These are phyloP conservation scores for Lipomyces orientalis DNA, from an alignment of 805 yeast species.

Conservation along the genomic window DNA sequence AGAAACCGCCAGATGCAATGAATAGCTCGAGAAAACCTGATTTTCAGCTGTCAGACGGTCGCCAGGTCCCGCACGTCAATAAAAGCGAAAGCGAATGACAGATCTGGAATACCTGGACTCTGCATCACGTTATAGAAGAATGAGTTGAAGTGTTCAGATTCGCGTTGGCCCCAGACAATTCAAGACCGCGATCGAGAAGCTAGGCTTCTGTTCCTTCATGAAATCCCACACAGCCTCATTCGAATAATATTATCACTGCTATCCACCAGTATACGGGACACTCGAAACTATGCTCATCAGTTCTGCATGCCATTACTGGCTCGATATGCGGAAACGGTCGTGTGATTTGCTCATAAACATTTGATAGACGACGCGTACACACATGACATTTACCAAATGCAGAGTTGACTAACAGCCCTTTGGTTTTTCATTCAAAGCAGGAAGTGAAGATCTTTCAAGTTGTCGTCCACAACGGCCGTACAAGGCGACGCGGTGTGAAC, in stretches of 20 bases:
- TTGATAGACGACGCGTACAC: too few relatives aligned
- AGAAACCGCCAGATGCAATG: conserved; percentile 15
- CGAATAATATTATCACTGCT: conserved; percentile 52
- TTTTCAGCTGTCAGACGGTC: conserved; percentile 38
- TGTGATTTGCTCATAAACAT: too few relatives aligned
- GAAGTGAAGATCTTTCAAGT: conserved; percentile 17
- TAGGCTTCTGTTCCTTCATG: conserved; percentile 43
- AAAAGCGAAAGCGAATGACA: conserved; percentile 27
- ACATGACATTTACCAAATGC: too few relatives aligned
- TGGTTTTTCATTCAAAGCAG: neutral
- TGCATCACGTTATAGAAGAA: conserved; percentile 44
- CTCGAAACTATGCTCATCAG: conserved; percentile 41
- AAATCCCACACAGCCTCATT: conserved; percentile 65
- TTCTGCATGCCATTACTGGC: neutral
- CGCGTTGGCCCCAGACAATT: conserved; percentile 43
- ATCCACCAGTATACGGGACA: too few relatives aligned
- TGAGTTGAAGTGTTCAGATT: conserved; percentile 48
- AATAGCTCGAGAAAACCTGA: too few relatives aligned
- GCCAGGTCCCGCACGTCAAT: conserved; percentile 70
- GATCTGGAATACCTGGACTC: conserved; percentile 17
- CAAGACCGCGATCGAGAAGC: conserved; percentile 38
- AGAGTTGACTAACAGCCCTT: conserved; percentile 48
- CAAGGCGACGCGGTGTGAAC: conserved; percentile 52
- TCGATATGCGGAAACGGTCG: conserved; percentile 37
- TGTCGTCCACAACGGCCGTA: conserved; percentile 42